Conservation (phyloP, 805 yeast species). For the Wickerhamomyces chambardii region DNA sequence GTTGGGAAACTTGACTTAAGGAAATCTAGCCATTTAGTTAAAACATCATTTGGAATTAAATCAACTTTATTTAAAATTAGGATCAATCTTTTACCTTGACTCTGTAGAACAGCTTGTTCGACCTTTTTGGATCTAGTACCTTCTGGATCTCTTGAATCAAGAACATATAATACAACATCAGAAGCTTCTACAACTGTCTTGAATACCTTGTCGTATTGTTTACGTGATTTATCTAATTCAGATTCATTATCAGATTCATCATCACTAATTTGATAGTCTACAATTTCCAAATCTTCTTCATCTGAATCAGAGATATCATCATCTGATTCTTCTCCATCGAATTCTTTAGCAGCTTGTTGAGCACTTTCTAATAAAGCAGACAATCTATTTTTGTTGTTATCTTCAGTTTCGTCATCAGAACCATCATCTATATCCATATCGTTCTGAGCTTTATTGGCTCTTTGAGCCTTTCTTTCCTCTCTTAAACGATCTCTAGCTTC, state of each 20-base stretch:
- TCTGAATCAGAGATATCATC: constrained; percentile 32
- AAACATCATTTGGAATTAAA: constrained; percentile 76
- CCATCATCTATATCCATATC: constrained; percentile 30
- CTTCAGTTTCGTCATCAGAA: constrained; percentile 32
- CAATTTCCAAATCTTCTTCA: constrained; percentile 36
- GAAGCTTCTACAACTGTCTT: constrained; percentile 88
- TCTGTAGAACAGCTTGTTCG: constrained; percentile 79
- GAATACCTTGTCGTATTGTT: constrained; percentile 90
- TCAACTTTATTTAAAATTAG: constrained; percentile 88
- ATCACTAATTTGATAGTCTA: constrained; percentile 38
- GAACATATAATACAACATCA: constrained; percentile 86
- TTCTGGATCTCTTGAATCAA: constrained; percentile 97
- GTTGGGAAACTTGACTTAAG: constrained; percentile 84
- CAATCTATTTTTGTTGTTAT: constrained; percentile 40
- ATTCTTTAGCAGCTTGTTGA: constrained; percentile 75
- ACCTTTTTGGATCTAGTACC: constrained; percentile 87
- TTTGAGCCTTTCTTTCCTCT: constrained; percentile 34
- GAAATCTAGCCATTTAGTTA: constrained; percentile 77
- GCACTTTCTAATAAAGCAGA: constrained; percentile 89
- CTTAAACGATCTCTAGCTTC: constrained; percentile 45
- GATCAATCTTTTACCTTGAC: constrained; percentile 76
- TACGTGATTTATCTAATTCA: constrained; percentile 68
- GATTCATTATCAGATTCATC: constrained; percentile 30
- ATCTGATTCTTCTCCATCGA: constrained; percentile 42
- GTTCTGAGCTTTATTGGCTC: constrained; percentile 28